Evolutionary conservation across 2,329 filamentous ascomycete genomes (phyloP).

Genomic region (Ophiostoma piceae): DNA sequence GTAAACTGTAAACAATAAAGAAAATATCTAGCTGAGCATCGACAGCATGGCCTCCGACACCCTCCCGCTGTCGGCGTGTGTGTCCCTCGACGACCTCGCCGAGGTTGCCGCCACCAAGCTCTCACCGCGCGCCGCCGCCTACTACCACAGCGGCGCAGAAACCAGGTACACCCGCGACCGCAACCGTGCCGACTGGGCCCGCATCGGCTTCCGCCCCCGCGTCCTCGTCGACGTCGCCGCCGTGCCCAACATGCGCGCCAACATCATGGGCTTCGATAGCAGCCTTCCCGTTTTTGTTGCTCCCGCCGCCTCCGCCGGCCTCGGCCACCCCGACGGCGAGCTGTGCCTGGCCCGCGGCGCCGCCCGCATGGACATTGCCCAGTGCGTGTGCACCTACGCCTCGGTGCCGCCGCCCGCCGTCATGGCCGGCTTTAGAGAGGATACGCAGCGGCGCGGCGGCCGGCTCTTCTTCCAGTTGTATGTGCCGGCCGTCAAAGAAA

Average conservation of each 20-base stretch:
- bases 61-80: constrained; percentile 23
- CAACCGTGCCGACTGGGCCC: constrained; percentile 23
- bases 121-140: constrained; percentile 19
- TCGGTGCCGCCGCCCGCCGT: constrained; percentile 21
- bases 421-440: constrained; percentile 8
- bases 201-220: constrained; percentile 23
- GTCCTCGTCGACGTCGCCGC: constrained; percentile 21
- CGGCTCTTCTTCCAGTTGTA: not conserved
- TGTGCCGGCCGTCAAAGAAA: not conserved
- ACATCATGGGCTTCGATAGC: constrained; percentile 20
- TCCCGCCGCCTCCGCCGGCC: constrained; percentile 23
- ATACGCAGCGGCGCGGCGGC: not conserved
- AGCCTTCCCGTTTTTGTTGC: constrained; percentile 25
- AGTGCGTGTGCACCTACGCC: constrained; percentile 25
- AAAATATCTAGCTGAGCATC: not conserved
- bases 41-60: not conserved
- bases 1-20: not conserved
- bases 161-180: constrained; percentile 15
- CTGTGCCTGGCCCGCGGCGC: constrained; percentile 23
- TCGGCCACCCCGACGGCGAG: constrained; percentile 25
- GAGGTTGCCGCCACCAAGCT: constrained; percentile 16
- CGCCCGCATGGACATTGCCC: constrained; percentile 25
- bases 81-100: constrained; percentile 21
- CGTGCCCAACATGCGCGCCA: constrained; percentile 15
- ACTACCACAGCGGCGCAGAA: constrained; percentile 22